These are phyloP conservation scores for Myxozyma udenii DNA, from an alignment of 805 yeast genomes.

Conservation along the genomic window DNA sequence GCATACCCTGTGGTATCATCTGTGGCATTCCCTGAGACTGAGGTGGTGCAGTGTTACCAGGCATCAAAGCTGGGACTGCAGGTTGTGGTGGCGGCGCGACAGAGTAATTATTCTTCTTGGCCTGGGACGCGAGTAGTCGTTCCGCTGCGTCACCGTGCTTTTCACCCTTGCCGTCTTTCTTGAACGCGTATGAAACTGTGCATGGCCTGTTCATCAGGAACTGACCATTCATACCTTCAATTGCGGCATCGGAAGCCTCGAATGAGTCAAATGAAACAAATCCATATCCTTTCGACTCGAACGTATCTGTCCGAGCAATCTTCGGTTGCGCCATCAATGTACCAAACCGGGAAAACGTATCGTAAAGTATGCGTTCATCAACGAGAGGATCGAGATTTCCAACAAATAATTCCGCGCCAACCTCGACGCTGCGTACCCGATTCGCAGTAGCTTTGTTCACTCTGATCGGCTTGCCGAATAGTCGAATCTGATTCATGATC, in stretches of 20 bases:
- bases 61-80: neutral
- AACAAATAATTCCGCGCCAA: slow-evolving; percentile 68
- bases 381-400: slow-evolving; percentile 66
- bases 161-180: slow-evolving; percentile 54
- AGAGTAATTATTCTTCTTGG: slow-evolving; percentile 42
- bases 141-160: slow-evolving; percentile 81
- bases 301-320: slow-evolving; percentile 48
- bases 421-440: slow-evolving; percentile 37
- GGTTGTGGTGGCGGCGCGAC: neutral
- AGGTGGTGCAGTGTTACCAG: neutral
- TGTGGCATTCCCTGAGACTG: neutral
- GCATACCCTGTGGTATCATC: neutral
- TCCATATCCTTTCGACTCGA: slow-evolving; percentile 58
- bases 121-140: slow-evolving; percentile 64
- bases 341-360: slow-evolving; percentile 71
- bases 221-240: slow-evolving; percentile 64
- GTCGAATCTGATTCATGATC: slow-evolving; percentile 55
- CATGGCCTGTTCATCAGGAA: slow-evolving; percentile 65
- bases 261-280: slow-evolving; percentile 63
- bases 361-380: slow-evolving; percentile 55
- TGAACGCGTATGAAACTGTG: slow-evolving; percentile 66
- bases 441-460: slow-evolving; percentile 51
- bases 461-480: slow-evolving; percentile 60
- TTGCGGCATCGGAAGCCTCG: slow-evolving; percentile 67
- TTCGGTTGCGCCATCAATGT: slow-evolving; percentile 49